Base-by-base conservation (phyloP, 2,329 filamentous ascomycete genomes). In the Macrophomina tecta region DNA sequence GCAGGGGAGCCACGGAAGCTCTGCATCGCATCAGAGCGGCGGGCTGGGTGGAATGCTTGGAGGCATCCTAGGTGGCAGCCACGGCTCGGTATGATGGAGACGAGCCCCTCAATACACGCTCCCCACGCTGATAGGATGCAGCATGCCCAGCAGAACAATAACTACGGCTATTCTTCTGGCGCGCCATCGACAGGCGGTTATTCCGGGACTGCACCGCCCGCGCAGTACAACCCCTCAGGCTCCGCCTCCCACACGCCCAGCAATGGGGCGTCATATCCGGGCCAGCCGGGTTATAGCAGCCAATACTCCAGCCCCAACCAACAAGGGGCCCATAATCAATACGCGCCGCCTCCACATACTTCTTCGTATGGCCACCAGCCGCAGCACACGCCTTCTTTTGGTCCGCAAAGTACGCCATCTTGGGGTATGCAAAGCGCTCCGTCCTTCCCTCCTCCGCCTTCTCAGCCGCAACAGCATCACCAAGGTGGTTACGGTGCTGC, bases 141-240 rank as follows among this genome's bases (percentile, higher is more conserved):
- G 30, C 66, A 64, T 38, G 51, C 42, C 7, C 58, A 67, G 45
- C 40, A 48, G 18, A 51, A 85, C 81, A 80, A 81, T 68, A 86
- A 84, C 73, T 92, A 86, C 74, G 89, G 88, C 38, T 90, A 90
- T 76, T 87, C 86, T 28, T 85, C 85, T 72, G 76, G 82, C 3
- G 84, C 83, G 51, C 81, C 84, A 28, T 72, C 73, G 3, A 72
- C 73, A 51, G 84, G 85, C 52, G 82, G 83, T 45, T 92, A 91
- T 75, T 84, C 81, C 68, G 89, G 88, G 65, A 82, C 86, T 66
- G 87, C 89, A 46, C 90, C 90, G 12, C 85, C 87, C n/a, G 77
- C 84, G 14, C 84, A 86, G 6, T 90, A 90, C 45, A 65, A 53
- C n/a, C 63, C 63, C 12, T 30, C 42, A 38, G 51, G 63, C 52